These are phyloP conservation scores for Tuber melanosporum DNA, from an alignment of 495 filamentous ascomycete species.

Conservation along the genomic window DNA sequence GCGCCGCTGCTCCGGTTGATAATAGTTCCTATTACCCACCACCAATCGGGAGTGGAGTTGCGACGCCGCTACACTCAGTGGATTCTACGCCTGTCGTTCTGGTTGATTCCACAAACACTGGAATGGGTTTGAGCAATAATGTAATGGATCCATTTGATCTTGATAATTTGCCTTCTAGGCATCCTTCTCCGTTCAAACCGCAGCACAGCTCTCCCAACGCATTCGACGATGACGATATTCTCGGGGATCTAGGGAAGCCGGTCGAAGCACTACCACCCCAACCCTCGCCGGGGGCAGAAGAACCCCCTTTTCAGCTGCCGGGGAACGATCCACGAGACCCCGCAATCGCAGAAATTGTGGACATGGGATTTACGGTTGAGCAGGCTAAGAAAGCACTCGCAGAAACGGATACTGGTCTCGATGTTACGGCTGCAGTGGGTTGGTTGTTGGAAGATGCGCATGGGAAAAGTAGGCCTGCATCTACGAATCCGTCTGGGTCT, in stretches of 20 bases:
- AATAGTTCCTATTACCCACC: conserved; percentile 57
- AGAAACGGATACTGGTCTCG: conserved; percentile 67
- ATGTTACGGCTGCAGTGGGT: conserved; percentile 82
- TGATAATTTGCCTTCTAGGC: conserved; percentile 50
- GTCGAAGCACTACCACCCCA: conserved; percentile 63
- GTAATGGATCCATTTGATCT: conserved; percentile 66
- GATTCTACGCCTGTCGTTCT: not conserved
- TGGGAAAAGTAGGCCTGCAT: conserved; percentile 50
- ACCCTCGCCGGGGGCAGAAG: conserved; percentile 32
- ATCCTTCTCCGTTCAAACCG: conserved; percentile 43
- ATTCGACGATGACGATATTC: conserved; percentile 68
- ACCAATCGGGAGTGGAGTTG: conserved; percentile 36
- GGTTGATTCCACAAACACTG: not conserved
- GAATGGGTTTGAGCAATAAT: not conserved
- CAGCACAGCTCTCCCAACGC: conserved; percentile 42
- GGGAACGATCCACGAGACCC: conserved; percentile 60
- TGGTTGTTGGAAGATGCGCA: conserved; percentile 90
- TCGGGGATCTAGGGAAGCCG: conserved; percentile 78
- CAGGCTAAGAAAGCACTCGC: conserved; percentile 70
- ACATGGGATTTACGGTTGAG: conserved; percentile 87
- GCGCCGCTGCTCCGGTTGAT: conserved; percentile 54
- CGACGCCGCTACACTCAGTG: not conserved
- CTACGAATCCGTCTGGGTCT: conserved; percentile 50
- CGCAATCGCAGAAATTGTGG: conserved; percentile 81
- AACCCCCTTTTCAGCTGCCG: conserved; percentile 43